Base-by-base conservation (phyloP, 108 stramenopile genomes). In the Cylindrotheca fusiformis region DNA sequence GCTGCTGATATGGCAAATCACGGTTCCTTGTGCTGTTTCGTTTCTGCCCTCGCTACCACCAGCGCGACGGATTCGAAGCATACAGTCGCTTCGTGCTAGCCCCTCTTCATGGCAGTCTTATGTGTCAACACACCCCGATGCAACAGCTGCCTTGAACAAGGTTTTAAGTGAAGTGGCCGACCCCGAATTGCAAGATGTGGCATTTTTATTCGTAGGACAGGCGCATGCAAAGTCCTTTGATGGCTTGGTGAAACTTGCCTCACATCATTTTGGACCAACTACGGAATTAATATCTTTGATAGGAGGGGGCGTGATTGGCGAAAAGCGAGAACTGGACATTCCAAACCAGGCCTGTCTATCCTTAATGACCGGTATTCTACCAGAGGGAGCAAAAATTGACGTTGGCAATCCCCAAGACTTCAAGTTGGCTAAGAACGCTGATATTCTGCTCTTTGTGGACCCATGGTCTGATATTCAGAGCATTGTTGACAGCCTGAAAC, bases 251-350 rank as follows among this genome's bases (percentile, higher is more conserved):
- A 20, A 60, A 24, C 5, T 51, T 18, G 36, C 53, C 4, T 6
- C 36, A 6, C 36, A 41, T 41, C 36, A 41, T 14, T 41, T 41
- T 41, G 36, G 36, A 14, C 6, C 36, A 10, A 14, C 6, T 41
- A 63, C 62, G 17, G 1, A 19, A 27, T 2, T 63, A 3, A 50
- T 63, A 21, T 48, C 63, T 23, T 45, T 63, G 12, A 25, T 63
- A 3, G 63, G 63, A 33, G 63, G 50, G 3, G 63, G 63, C 2
- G 32, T 63, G 4, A 24, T 63, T 19, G 63, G 63, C 3, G 63
- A 23, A 3, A 32, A 47, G 2, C 36, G 19, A 20, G 63, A 63
- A 63, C 17, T 48, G 2, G 63, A 63, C 48, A 41, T 33, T 20
- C 56, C 65, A 17, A 26, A 52, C 51, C 24, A 24, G 4, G n/a